Evolutionary conservation across 2,329 filamentous ascomycete genomes (phyloP).

Genomic region (Colletotrichum kahawae): DNA sequence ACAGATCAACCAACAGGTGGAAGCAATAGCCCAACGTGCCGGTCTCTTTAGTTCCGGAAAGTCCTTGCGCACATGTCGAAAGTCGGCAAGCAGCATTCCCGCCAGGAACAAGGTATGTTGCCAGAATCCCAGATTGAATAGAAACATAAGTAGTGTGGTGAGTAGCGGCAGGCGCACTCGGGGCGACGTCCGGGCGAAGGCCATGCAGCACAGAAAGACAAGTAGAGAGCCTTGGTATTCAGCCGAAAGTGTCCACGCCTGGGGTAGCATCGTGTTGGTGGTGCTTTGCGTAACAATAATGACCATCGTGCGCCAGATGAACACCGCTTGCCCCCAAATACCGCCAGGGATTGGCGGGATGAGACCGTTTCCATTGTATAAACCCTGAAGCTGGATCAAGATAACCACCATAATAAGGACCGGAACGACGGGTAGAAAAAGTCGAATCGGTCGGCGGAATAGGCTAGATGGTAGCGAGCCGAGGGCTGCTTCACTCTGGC

Average conservation of each 20-base stretch:
- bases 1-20: background rate
- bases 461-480: constrained; percentile 14
- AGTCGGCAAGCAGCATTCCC: constrained; percentile 3
- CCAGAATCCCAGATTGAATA: constrained; percentile 25
- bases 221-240: constrained; percentile 64
- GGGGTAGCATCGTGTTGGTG: constrained; percentile 55
- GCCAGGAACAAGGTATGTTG: constrained; percentile 5
- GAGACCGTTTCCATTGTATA: background rate
- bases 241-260: constrained; percentile 67
- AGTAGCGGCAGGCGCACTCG: constrained; percentile 48
- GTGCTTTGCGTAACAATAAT: constrained; percentile 54
- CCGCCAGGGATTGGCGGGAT: constrained; percentile 24
- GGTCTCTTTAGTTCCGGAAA: background rate
- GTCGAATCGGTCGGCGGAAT: constrained; percentile 22
- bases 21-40: background rate
- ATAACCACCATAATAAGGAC: background rate
- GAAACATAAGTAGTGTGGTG: constrained; percentile 43
- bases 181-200: constrained; percentile 49
- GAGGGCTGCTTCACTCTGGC: constrained; percentile 10
- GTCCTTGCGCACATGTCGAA: background rate
- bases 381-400: background rate
- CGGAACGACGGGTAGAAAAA: constrained; percentile 18
- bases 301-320: constrained; percentile 56
- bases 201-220: constrained; percentile 58
- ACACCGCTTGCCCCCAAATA: constrained; percentile 43